Evolutionary conservation across 495 filamentous ascomycete species (phyloP).

Genomic region (Pseudotulostoma volvatum): DNA sequence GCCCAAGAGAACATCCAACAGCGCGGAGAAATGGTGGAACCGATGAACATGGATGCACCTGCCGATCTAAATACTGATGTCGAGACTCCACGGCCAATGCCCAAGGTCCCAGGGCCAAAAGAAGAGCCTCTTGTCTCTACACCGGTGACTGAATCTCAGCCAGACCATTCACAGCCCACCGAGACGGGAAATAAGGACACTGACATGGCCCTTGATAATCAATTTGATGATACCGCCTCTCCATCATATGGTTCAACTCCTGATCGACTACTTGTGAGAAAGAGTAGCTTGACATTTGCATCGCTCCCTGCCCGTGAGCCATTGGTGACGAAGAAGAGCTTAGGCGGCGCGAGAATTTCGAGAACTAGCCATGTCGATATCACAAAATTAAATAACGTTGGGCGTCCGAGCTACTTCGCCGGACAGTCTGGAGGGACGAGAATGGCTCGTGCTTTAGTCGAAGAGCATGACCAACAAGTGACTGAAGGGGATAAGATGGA

Average conservation of each 20-base stretch:
- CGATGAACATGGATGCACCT: constrained; percentile 14
- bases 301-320: constrained; percentile 84
- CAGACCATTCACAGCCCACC: constrained; percentile 5
- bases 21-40: constrained; percentile 24
- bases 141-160: constrained; percentile 9
- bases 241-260: constrained; percentile 48
- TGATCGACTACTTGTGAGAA: constrained; percentile 50
- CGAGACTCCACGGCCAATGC: constrained; percentile 8
- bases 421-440: constrained; percentile 27
- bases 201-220: constrained; percentile 31
- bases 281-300: constrained; percentile 86
- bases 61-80: constrained; percentile 9
- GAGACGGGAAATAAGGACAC: constrained; percentile 20
- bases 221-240: constrained; percentile 38
- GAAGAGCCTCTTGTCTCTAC: constrained; percentile 4
- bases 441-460: constrained; percentile 14
- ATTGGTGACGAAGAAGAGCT: constrained; percentile 58
- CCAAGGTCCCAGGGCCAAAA: not conserved
- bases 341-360: constrained; percentile 54
- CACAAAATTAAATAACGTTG: constrained; percentile 25
- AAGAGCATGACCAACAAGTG: constrained; percentile 22
- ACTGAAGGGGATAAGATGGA: constrained; percentile 41
- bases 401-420: constrained; percentile 41
- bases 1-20: constrained; percentile 42
- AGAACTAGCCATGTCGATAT: constrained; percentile 68